Evolutionary conservation across 345 rosid species (phyloP), one percentile per base, ranked within the genome.

Genomic region (Eucalyptus decipiens): DNA sequence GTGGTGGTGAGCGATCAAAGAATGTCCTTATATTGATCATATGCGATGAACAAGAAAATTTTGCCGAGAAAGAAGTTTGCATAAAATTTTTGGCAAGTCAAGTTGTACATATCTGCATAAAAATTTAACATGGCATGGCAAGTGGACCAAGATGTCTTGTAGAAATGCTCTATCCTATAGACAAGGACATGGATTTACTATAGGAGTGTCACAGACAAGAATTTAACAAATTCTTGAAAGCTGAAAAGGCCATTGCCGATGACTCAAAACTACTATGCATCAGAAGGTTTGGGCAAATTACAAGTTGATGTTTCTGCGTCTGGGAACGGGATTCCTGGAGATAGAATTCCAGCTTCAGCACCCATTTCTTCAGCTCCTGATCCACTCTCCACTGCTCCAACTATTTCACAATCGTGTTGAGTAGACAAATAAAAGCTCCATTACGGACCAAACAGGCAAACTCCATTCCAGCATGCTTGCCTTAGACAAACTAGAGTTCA

Each of bases 361-460:
- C 99, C 89, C 95, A 94, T 95, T 95, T 97, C 88, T 94, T 97
- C 65, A 96, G 94, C 89, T 97, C 99, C 90, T 97, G 99, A 92
- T 95, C 98, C 67, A 95, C 93, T 90, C 96, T 93, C 34, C 92
- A 91, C 89, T 97, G 99, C 92, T 97, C 99, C 87, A 97, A 92
- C 99, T 97, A 95, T 67, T 87, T 51, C 17, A 85, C 48, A 67
- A 58, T n/a, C 40, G n/a, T 16, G 8, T n/a, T 19, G 49, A 86
- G 58, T 9, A 86, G 65, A 86, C 3, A 49, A 49, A 24, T 48
- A 86, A 49, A 49, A 47, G 26, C 60, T 8, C 56, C 56, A 86
- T 86, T 86, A 49, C 2, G 5, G 28, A 86, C 87, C 2, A 1
- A 52, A 86, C 8, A 13, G 54, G 87, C 24, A 86, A n/a, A 52